A percentile compares a stretch with the other conserved stretches of the same genome.
Evolutionary conservation across 164 flowering plant species (phyloP).

Genomic region (Amborella trichopoda): DNA sequence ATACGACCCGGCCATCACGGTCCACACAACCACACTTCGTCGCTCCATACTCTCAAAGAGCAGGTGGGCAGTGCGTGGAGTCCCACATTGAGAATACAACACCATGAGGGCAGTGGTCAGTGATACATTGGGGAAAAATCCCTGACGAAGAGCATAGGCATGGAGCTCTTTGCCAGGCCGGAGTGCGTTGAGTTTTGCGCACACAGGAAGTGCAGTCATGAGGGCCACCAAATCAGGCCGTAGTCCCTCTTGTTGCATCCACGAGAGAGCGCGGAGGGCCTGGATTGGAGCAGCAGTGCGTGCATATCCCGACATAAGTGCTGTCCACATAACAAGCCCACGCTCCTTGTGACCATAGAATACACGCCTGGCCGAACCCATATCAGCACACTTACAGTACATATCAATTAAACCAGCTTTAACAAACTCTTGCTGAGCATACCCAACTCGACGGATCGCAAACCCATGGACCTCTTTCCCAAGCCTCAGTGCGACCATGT

Average conservation of each 20-base stretch:
- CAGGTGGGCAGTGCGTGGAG: constrained; percentile 25
- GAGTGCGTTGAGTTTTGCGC: constrained; percentile 51
- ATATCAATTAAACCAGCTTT: constrained; percentile 71
- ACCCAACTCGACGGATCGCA: constrained; percentile 42
- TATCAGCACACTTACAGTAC: constrained; percentile 80
- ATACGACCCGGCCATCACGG: constrained; percentile 74
- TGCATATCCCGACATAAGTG: constrained; percentile 69
- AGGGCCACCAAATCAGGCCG: constrained; percentile 82
- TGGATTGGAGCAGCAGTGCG: constrained; percentile 64
- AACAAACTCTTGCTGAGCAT: constrained; percentile 38
- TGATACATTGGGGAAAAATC: constrained; percentile 58
- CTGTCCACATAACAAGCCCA: constrained; percentile 80
- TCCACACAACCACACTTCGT: constrained; percentile 75
- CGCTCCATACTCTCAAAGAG: constrained; percentile 44
- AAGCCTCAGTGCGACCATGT: constrained; percentile 27
- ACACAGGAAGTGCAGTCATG: constrained; percentile 77
- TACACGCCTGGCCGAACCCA: constrained; percentile 52
- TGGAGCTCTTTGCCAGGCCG: constrained; percentile 69
- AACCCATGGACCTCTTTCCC: constrained; percentile 74
- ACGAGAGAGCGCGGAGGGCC: constrained; percentile 62
- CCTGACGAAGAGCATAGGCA: constrained; percentile 51
- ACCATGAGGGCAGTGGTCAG: constrained; percentile 60
- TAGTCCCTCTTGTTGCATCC: constrained; percentile 96
- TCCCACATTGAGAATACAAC: constrained; percentile 74
- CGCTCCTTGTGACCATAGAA: constrained; percentile 51